Base-by-base conservation (phyloP, 2,329 filamentous ascomycete genomes). In the Botrytis aclada region DNA sequence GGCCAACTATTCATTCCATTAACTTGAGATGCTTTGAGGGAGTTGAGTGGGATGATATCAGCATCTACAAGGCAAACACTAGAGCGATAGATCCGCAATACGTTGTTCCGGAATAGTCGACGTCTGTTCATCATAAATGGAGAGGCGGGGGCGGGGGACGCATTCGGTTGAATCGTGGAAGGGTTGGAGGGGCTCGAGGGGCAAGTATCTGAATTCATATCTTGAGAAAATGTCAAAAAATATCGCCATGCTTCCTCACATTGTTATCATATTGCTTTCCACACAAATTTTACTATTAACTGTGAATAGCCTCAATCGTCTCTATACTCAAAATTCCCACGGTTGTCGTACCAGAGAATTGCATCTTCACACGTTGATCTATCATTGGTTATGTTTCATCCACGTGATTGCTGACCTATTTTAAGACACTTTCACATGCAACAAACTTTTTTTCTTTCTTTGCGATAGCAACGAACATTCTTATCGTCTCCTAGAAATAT, bases 21-120 rank as follows among this genome's bases (percentile, higher is more conserved):
- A 76, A 77, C 65, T 39, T 75, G 41, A 71, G 69, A 18, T 73
- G 72, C 25, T 62, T 76, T 41, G 72, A 76, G 20, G 73, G 73
- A 10, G 72, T 76, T 8, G 72, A 75, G 37, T 76, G 75, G 74
- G 71, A 72, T 54, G 62, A 69, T 16, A 29, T 70, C 9, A 12
- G 34, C 4, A 72, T 76, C 20, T 56, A 74, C 18, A 74, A 72
- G 39, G 66, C 37, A 2, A 47, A 73, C 54, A 47, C 14, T 6
- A 74, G 70, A 22, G 70, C 65, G 14, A 54, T 56, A 64, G 58
- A 61, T n/a, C 58, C 58, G 45, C 64, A 56, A 37, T 76, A 74
- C 63, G 74, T 74, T 14, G 69, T 73, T 69, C 72, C 72, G 29
- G 72, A 43, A 58, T 71, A 47, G 56, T 69, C 18, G 5, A 22